Percentiles rank a stretch among this genome's conserved stretches.
These are phyloP conservation scores for Apiospora arundinis DNA, from an alignment of 2,329 filamentous ascomycete species.

Conservation along the genomic window DNA sequence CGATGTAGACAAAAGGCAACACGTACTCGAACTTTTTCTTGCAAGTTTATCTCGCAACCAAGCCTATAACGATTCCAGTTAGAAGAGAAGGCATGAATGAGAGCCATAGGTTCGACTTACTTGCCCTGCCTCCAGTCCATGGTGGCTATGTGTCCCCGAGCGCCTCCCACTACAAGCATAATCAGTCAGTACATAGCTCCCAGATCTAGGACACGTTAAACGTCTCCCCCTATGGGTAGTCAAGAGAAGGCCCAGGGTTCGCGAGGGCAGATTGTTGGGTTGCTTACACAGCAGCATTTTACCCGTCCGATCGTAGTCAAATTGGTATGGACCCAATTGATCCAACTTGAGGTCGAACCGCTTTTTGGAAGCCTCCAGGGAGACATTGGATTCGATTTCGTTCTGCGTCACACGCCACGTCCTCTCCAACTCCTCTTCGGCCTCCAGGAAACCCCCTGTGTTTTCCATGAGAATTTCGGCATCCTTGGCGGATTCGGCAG, in stretches of 20 bases:
- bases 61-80: conserved; percentile 67
- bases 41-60: conserved; percentile 88
- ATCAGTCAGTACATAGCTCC: not conserved
- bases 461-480: conserved; percentile 94
- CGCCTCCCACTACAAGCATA: conserved; percentile 66
- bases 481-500: conserved; percentile 85
- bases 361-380: conserved; percentile 87
- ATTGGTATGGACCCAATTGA: conserved; percentile 82
- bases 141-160: conserved; percentile 93
- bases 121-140: conserved; percentile 65
- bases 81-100: not conserved
- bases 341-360: conserved; percentile 88
- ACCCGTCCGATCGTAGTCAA: conserved; percentile 90
- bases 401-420: conserved; percentile 93
- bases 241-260: not conserved
- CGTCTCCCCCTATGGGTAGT: not conserved
- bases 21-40: conserved; percentile 75
- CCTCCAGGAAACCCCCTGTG: conserved; percentile 81
- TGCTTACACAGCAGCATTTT: conserved; percentile 70
- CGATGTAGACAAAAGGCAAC: not conserved
- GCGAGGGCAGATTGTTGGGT: not conserved
- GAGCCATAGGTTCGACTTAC: not conserved
- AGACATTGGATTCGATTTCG: conserved; percentile 78
- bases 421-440: conserved; percentile 85
- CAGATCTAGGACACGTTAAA: not conserved